Evolutionary conservation across 2,329 filamentous ascomycete species (phyloP), one percentile per base, ranked within the genome.

Genomic region (Diaporthe caulivora): DNA sequence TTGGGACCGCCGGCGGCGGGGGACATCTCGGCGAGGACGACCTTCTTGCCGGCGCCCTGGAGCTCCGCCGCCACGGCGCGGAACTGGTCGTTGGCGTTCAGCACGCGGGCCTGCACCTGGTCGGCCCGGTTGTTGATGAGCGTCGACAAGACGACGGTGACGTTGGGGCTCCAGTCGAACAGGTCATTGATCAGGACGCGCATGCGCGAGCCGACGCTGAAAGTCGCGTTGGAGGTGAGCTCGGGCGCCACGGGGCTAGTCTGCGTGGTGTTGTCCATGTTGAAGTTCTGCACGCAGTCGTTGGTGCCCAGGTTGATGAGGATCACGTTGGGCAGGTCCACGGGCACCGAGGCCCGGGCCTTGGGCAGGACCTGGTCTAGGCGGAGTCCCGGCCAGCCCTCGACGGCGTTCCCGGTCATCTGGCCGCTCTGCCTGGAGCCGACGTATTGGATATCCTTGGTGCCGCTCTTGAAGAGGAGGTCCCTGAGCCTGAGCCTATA

Each of bases 241-340:
- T 51, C 44, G 18, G 71, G 71, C 15, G 44, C 44, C 13, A 11
- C n/a, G 15, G 54, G 29, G 54, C 54, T 57, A 8, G 31, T 6
- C 29, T 37, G 37, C 11, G 74, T 73, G 15, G 74, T 74, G 37
- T 55, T 37, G 57, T 73, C 72, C 11, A 84, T 72, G 53, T 83
- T 77, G 71, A 74, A 78, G 74, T 79, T 71, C 72, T 84, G 82
- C 21, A 77, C 31, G 58, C 83, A 84, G 76, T 87, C 84, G 74
- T 86, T 86, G 60, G 85, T 86, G 67, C 85, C 85, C 15, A 79
- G 81, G 76, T 86, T 86, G 76, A 86, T 76, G 34, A 83, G 78
- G 64, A 86, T 76, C 42, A 86, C 75, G 75, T 86, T 85, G 13
- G 85, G 85, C 71, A 80, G 78, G 37, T 76, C 78, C 2, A 73